Conservation (phyloP, 1,284 basidiomycete species). For the Somion occarium region DNA sequence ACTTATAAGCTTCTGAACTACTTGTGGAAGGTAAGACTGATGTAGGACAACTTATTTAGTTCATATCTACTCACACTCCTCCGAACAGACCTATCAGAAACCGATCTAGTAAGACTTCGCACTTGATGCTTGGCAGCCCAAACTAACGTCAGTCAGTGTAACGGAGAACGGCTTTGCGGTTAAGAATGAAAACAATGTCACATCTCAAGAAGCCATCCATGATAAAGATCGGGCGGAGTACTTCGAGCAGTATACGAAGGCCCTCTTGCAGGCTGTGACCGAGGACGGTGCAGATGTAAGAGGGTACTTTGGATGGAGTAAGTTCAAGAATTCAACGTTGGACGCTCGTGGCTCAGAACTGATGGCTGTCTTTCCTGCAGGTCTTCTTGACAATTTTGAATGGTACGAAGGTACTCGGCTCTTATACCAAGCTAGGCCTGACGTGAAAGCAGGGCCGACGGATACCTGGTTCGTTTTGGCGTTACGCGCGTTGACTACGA, state of each 20-base stretch:
- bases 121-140: neutral
- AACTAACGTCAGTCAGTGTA: slow-evolving; percentile 34
- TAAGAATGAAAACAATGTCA: slow-evolving; percentile 54
- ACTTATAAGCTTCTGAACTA: slow-evolving; percentile 19
- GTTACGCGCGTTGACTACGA: slow-evolving; percentile 64
- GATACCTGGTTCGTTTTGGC: slow-evolving; percentile 58
- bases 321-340: no score
- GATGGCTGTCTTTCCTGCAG: no score
- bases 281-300: slow-evolving; percentile 63
- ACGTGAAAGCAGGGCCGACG: slow-evolving; percentile 42
- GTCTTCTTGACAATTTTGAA: slow-evolving; percentile 72
- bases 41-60: neutral
- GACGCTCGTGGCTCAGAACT: no score
- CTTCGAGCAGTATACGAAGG: slow-evolving; percentile 58
- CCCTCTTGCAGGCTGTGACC: slow-evolving; percentile 51
- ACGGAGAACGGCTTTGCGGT: slow-evolving; percentile 74
- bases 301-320: slow-evolving; percentile 72
- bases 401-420: slow-evolving; percentile 35
- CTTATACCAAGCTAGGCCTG: neutral
- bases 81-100: slow-evolving; percentile 50
- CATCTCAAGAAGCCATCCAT: slow-evolving; percentile 50
- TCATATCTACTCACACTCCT: neutral
- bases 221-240: slow-evolving; percentile 66
- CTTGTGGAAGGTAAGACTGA: slow-evolving; percentile 49
- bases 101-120: slow-evolving; percentile 52